Evolutionary conservation across 1,139 yeast species (phyloP).

Genomic region (Suhomyces anneliseae): DNA sequence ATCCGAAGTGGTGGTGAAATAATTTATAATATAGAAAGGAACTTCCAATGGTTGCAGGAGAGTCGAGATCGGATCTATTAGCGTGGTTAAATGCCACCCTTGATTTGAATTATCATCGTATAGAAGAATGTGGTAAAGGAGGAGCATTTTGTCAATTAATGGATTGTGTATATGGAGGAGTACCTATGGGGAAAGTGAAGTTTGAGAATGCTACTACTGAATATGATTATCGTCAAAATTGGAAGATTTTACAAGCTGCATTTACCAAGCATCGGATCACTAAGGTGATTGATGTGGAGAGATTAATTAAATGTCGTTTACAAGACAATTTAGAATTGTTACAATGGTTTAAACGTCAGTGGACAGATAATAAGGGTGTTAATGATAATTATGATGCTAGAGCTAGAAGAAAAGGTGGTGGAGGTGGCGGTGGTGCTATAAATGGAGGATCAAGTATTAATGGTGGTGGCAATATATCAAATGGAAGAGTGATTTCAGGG

Average conservation of each 20-base stretch:
- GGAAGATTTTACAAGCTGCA: constrained; percentile 78
- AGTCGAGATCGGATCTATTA: constrained; percentile 79
- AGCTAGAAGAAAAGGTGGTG: constrained; percentile 21
- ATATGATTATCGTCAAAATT: constrained; percentile 77
- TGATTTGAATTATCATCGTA: constrained; percentile 64
- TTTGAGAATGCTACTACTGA: constrained; percentile 65
- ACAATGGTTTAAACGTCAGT: constrained; percentile 85
- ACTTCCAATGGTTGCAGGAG: constrained; percentile 47
- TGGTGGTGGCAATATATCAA: background rate
- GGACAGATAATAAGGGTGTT: constrained; percentile 71
- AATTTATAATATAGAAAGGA: no score
- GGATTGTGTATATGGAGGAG: constrained; percentile 79
- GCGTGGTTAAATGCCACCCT: constrained; percentile 81
- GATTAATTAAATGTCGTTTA: constrained; percentile 78
- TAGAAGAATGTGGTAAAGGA: constrained; percentile 95
- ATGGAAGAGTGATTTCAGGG: background rate
- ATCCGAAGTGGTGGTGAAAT: background rate
- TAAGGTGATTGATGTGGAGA: constrained; percentile 77
- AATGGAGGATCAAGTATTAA: background rate
- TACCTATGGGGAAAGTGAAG: constrained; percentile 75
- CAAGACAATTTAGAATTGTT: constrained; percentile 93
- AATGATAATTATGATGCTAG: constrained; percentile 68
- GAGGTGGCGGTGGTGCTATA: background rate
- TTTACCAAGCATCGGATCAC: constrained; percentile 72
- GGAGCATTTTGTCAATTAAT: constrained; percentile 91